phyloP scores from a whole-genome alignment of 2,329 filamentous ascomycete genomes.

The Blastomyces silverae region DNA sequence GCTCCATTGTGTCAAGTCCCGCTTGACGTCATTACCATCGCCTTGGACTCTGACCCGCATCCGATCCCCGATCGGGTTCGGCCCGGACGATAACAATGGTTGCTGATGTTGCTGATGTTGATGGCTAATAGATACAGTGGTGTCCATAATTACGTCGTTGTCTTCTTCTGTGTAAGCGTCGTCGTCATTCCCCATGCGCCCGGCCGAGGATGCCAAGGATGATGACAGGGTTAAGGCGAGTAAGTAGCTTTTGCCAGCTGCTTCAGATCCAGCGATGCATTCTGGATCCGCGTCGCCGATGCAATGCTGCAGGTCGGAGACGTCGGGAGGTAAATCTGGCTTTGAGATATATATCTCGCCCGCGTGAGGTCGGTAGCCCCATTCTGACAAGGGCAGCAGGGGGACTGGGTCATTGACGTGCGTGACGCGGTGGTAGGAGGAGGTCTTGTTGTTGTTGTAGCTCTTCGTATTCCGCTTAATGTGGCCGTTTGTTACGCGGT shows the following conservation, averaged over 20 bases:
- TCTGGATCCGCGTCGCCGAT: slow-evolving; percentile 60
- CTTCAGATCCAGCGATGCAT: slow-evolving; percentile 57
- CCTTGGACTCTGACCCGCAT: slow-evolving; percentile 29
- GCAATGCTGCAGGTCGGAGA: slow-evolving; percentile 65
- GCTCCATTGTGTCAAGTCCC: slow-evolving; percentile 25
- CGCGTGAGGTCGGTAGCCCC: slow-evolving; percentile 78
- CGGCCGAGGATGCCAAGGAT: neutral
- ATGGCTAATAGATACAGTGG: neutral
- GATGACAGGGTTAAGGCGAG: neutral
- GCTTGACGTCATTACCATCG: slow-evolving; percentile 12
- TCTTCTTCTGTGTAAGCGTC: neutral
- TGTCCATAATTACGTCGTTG: neutral
- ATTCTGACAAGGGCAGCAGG: slow-evolving; percentile 74
- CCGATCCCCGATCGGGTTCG: slow-evolving; percentile 9
- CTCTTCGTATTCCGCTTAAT: slow-evolving; percentile 12
- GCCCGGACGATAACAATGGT: slow-evolving; percentile 24
- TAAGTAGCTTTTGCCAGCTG: slow-evolving; percentile 4
- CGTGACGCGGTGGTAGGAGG: slow-evolving; percentile 67
- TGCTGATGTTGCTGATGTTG: neutral
- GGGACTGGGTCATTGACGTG: slow-evolving; percentile 84
- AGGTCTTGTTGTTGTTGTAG: slow-evolving; percentile 18
- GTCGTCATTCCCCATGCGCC: neutral
- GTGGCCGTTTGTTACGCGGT: slow-evolving; percentile 10
- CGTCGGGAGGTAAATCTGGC: slow-evolving; percentile 58
- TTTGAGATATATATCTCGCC: slow-evolving; percentile 85